phyloP scores from a whole-genome alignment of 2,329 filamentous ascomycete genomes.

The Alternaria alternata region DNA sequence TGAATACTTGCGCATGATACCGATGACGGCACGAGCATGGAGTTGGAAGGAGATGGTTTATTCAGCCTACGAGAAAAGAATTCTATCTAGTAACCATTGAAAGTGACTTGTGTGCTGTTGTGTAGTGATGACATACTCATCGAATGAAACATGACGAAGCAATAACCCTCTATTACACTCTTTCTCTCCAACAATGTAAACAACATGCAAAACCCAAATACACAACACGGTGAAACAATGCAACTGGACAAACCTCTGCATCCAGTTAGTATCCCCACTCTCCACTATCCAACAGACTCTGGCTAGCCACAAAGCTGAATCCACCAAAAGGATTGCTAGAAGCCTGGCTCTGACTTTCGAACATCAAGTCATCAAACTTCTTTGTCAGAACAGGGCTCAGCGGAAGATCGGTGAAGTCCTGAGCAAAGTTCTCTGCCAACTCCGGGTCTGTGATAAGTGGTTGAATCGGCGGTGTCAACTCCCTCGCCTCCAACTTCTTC shows the following conservation, averaged over 20 bases:
- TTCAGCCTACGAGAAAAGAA: constrained; percentile 1
- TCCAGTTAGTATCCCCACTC: constrained; percentile 41
- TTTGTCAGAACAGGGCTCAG: constrained; percentile 71
- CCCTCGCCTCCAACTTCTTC: constrained; percentile 81
- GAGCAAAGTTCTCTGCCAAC: constrained; percentile 92
- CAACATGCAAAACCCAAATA: constrained; percentile 1
- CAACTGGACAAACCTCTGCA: neutral
- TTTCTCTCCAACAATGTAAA: neutral
- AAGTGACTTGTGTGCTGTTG: neutral
- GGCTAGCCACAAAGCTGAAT: constrained; percentile 63
- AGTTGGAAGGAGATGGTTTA: constrained; percentile 9
- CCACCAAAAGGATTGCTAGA: constrained; percentile 61
- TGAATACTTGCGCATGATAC: constrained; percentile 16
- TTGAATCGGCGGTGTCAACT: constrained; percentile 87
- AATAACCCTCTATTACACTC: neutral
- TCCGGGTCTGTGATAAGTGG: constrained; percentile 95
- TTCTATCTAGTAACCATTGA: constrained; percentile 1
- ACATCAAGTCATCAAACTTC: constrained; percentile 38
- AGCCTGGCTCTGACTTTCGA: constrained; percentile 48
- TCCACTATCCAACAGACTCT: constrained; percentile 57
- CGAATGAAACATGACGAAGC: neutral
- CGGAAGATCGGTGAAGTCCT: constrained; percentile 87
- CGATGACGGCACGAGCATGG: constrained; percentile 11
- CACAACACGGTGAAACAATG: constrained; percentile 1
- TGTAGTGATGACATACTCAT: neutral